Evolutionary conservation across 805 yeast genomes (phyloP).

Genomic region (Teunomyces panamensis): DNA sequence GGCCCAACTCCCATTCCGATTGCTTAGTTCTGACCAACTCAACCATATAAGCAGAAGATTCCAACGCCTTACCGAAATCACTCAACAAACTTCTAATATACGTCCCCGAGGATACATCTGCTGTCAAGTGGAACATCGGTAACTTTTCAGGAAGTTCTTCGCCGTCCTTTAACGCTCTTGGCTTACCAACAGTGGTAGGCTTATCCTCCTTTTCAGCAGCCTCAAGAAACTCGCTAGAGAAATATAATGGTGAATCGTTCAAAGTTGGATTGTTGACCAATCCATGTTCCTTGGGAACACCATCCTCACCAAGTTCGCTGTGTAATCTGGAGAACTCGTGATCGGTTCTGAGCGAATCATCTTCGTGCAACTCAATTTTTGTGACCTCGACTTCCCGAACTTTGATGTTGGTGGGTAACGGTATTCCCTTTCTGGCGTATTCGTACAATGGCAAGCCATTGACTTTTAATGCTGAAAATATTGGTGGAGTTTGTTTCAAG

Average conservation of each 20-base stretch:
- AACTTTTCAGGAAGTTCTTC: slow-evolving; percentile 47
- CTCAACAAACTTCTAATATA: slow-evolving; percentile 87
- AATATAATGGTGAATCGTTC: slow-evolving; percentile 60
- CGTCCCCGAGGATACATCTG: slow-evolving; percentile 91
- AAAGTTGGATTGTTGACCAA: slow-evolving; percentile 53
- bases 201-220: slow-evolving; percentile 39
- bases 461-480: slow-evolving; percentile 90
- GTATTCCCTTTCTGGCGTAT: slow-evolving; percentile 84
- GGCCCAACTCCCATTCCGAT: slow-evolving; percentile 78
- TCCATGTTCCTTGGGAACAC: slow-evolving; percentile 42
- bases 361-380: slow-evolving; percentile 49
- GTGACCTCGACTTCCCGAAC: slow-evolving; percentile 66
- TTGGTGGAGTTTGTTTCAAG: slow-evolving; percentile 88
- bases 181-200: slow-evolving; percentile 36
- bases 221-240: slow-evolving; percentile 52
- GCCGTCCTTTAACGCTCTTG: slow-evolving; percentile 36
- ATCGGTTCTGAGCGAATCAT: slow-evolving; percentile 50
- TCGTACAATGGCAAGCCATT: slow-evolving; percentile 92
- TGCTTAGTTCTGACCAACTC: slow-evolving; percentile 71
- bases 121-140: slow-evolving; percentile 68
- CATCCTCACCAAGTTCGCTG: slow-evolving; percentile 48
- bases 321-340: slow-evolving; percentile 51
- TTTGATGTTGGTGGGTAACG: slow-evolving; percentile 81
- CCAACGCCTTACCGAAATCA: slow-evolving; percentile 81
- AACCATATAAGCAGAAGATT: slow-evolving; percentile 86